These are phyloP conservation scores for Curvularia sp. DNA, from an alignment of 2,329 filamentous ascomycete genomes.

Conservation along the genomic window DNA sequence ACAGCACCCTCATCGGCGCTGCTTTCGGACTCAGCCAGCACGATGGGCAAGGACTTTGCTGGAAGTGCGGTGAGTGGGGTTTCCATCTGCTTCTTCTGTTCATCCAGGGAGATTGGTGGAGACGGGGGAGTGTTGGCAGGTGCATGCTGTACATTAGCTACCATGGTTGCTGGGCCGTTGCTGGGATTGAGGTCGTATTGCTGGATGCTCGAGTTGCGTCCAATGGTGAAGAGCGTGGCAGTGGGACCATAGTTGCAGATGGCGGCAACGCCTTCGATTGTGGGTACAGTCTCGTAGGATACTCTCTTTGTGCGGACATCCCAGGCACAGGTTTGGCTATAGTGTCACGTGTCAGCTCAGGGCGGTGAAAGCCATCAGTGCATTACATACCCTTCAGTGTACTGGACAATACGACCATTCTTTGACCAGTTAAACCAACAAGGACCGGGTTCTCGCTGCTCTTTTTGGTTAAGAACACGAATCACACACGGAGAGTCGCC, in stretches of 20 bases:
- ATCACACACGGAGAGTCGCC: slow-evolving; percentile 85
- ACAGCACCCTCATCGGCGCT: slow-evolving; percentile 68
- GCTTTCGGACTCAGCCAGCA: slow-evolving; percentile 64
- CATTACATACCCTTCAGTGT: slow-evolving; percentile 79
- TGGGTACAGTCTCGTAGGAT: slow-evolving; percentile 86
- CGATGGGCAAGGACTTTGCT: slow-evolving; percentile 38
- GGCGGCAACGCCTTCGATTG: slow-evolving; percentile 78
- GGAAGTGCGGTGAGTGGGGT: slow-evolving; percentile 42
- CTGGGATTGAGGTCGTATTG: slow-evolving; percentile 89
- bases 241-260: slow-evolving; percentile 88
- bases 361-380: slow-evolving; percentile 12
- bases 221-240: slow-evolving; percentile 90
- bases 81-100: slow-evolving; percentile 61
- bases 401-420: slow-evolving; percentile 94
- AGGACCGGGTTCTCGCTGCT: slow-evolving; percentile 74
- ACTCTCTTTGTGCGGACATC: slow-evolving; percentile 98
- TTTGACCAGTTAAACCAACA: slow-evolving; percentile 99
- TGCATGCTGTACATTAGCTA: slow-evolving; percentile 85
- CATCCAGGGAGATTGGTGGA: slow-evolving; percentile 80
- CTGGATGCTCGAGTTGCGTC: slow-evolving; percentile 86
- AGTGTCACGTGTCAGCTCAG: slow-evolving; percentile 30
- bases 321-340: slow-evolving; percentile 87
- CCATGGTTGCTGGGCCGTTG: slow-evolving; percentile 69
- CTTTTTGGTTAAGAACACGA: slow-evolving; percentile 80
- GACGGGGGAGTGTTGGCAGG: slow-evolving; percentile 80